Evolutionary conservation across 768 basidiomycete species (phyloP), one percentile per base, ranked within the genome.

Genomic region (Tylopilus sp.): DNA sequence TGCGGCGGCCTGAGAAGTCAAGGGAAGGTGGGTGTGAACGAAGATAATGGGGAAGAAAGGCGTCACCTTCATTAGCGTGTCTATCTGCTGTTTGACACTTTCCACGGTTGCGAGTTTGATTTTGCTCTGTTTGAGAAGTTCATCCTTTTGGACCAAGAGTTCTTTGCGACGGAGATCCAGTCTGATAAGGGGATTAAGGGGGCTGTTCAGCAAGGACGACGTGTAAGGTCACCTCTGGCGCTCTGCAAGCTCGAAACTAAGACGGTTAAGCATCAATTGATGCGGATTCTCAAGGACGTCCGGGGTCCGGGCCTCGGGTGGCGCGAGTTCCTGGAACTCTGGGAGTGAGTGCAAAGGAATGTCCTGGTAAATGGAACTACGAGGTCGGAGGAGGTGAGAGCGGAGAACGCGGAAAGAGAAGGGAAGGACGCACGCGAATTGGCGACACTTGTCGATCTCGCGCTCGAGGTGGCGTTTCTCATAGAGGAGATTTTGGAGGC

Each of bases 311-410:
- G 81, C 80, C 59, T 82, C 87, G 54, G 74, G 76, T 7, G 85
- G 91, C 1, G 91, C 92, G 20, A 85, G 75, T 26, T 70, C 65
- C 56, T 75, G 65, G 59, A 92, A 92, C 52, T 91, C 84, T 22
- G 85, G 79, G 12, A 88, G 61, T 4, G 74, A 68, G 67, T 91
- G 84, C 39, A 94, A 71, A 3, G 88, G 83, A 9, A 95, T 77
- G 56, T 93, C 91, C 71, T 94, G 92, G 67, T 92, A 92, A 50
- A 91, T 85, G 25, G 90, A 92, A 20, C 92, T 94, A n/a, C n/a
- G n/a, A n/a, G n/a, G n/a, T n/a, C n/a, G n/a, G n/a, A n/a, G n/a
- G n/a, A 50, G 49, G 18, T 25, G 45, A 55, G 40, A 40, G 45
- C 15, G 40, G 15, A 0, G 17, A 28, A 48, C 23, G 23, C 23